phyloP scores from a whole-genome alignment of 345 rosid species.

The Tarenaya hassleriana region DNA sequence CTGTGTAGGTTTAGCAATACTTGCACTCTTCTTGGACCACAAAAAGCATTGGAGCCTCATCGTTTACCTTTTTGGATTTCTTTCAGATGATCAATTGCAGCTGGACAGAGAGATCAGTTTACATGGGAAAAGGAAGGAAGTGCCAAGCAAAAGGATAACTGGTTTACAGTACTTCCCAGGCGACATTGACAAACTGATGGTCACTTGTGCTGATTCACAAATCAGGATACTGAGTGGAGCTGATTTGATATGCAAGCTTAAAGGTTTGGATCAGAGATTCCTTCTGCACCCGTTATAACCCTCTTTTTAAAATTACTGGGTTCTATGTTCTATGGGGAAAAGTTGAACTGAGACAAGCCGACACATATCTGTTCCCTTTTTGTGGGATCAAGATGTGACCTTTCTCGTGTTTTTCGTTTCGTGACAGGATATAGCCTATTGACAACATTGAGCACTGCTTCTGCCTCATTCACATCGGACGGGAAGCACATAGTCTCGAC shows the following conservation, averaged over 20 bases:
- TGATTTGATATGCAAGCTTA: conserved; percentile 55
- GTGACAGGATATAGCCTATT: conserved; percentile 44
- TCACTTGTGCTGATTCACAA: conserved; percentile 70
- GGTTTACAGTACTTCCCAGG: conserved; percentile 71
- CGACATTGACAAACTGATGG: conserved; percentile 56
- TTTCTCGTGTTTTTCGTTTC: not conserved
- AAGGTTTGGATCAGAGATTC: conserved; percentile 29
- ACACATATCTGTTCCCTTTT: too few species aligned
- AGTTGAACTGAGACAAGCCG: too few species aligned
- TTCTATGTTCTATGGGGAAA: too few species aligned
- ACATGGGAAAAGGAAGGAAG: conserved; percentile 64
- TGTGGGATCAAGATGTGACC: too few species aligned
- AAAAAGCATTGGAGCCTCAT: not conserved
- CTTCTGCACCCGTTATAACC: too few species aligned
- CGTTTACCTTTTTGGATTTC: not conserved
- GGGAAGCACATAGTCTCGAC: conserved; percentile 69
- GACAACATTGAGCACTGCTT: conserved; percentile 43
- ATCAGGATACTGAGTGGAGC: conserved; percentile 42
- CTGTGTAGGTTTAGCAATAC: conserved; percentile 36
- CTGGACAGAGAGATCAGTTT: conserved; percentile 43
- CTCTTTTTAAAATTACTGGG: too few species aligned
- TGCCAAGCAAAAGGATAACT: conserved; percentile 58
- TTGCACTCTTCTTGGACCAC: too few species aligned
- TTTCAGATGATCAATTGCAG: conserved; percentile 44
- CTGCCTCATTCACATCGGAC: conserved; percentile 62